Percentiles rank a stretch among this genome's conserved stretches.
These are phyloP conservation scores for Gymnopilus dilepis DNA, from an alignment of 768 basidiomycete species.

Conservation along the genomic window DNA sequence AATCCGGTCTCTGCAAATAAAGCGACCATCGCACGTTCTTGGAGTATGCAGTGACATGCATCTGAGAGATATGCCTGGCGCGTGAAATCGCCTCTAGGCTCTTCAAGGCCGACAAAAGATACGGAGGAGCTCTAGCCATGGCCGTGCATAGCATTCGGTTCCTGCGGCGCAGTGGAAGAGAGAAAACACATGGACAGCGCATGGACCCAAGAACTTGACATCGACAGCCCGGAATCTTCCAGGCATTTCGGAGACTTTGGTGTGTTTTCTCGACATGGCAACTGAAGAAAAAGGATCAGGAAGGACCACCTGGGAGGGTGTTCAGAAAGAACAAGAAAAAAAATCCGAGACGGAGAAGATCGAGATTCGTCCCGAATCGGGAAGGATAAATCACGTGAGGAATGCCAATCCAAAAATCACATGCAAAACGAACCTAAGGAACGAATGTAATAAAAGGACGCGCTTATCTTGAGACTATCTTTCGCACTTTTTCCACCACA, in stretches of 20 bases:
- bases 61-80: background rate
- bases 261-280: background rate
- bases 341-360: background rate
- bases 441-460: conserved; percentile 11
- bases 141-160: conserved; percentile 1
- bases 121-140: background rate
- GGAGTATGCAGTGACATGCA: background rate
- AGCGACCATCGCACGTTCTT: background rate
- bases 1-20: background rate
- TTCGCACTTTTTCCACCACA: conserved; percentile 9
- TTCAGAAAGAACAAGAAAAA: conserved; percentile 7
- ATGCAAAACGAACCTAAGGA: conserved; percentile 16
- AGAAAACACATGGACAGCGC: background rate
- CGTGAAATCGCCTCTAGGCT: conserved; percentile 4
- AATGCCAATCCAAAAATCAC: conserved; percentile 13
- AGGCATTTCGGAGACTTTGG: background rate
- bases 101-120: background rate
- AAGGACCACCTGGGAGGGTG: background rate
- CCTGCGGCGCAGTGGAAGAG: background rate
- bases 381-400: conserved; percentile 2
- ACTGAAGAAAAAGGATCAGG: background rate
- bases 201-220: background rate
- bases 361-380: conserved; percentile 7
- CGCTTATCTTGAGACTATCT: conserved; percentile 13
- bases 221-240: background rate